phyloP scores from a whole-genome alignment of 345 rosid species.

The Cochlearia excelsa region DNA sequence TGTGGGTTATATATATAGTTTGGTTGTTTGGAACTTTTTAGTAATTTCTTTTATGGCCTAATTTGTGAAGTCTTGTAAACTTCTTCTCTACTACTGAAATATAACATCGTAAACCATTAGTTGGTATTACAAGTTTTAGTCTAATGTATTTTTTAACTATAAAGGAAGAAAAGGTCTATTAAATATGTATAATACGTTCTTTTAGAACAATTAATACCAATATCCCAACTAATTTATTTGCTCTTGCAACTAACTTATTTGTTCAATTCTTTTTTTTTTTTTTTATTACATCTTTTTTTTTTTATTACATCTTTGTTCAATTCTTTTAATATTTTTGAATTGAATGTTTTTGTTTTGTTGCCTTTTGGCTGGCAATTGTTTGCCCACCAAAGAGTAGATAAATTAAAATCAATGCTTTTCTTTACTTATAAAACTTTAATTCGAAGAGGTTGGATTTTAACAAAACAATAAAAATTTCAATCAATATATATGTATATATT shows the following conservation, averaged over 20 bases:
- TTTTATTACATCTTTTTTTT: too few relatives aligned
- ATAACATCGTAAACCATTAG: too few relatives aligned
- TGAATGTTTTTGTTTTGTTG: conserved; percentile 3
- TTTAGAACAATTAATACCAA: neutral
- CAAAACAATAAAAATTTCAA: conserved; percentile 11
- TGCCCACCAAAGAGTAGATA: conserved; percentile 15
- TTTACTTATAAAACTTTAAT: too few relatives aligned
- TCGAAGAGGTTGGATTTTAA: conserved; percentile 10
- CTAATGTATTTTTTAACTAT: neutral
- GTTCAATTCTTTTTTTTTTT: conserved; percentile 18
- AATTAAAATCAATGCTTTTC: neutral
- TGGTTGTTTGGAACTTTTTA: too few relatives aligned
- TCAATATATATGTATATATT: conserved; percentile 1
- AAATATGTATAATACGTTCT: neutral
- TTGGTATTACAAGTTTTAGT: neutral
- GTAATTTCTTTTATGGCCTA: too few relatives aligned
- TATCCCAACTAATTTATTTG: conserved; percentile 23
- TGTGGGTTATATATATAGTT: too few relatives aligned
- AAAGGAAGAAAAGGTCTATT: neutral
- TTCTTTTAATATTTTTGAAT: neutral
- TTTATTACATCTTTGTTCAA: conserved; percentile 31
- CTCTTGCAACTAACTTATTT: conserved; percentile 31
- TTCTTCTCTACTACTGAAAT: too few relatives aligned
- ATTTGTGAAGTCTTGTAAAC: too few relatives aligned
- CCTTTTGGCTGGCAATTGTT: conserved; percentile 27